Evolutionary conservation across 495 filamentous ascomycete genomes (phyloP), one percentile per base, ranked within the genome.

Genomic region (Penicillium psychrofluorescens): DNA sequence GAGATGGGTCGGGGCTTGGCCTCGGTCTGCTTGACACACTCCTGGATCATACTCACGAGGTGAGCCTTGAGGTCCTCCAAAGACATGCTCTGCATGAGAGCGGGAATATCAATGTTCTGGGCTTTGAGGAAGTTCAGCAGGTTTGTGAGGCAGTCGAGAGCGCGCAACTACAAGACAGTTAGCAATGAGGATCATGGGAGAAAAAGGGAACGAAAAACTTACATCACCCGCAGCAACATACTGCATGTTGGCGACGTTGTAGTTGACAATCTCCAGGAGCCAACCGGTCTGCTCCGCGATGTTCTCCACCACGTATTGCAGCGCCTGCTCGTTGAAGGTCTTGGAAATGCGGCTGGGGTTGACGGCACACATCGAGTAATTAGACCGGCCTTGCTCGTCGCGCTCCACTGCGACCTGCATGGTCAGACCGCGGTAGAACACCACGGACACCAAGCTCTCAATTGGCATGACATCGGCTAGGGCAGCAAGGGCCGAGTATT

Each of bases 381-480:
- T 97, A 40, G 88, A 95, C 35, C 92, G 86, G 41, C 92, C 92
- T 45, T 79, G 69, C 43, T 80, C 89, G 64, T 99, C 92, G 61
- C 92, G 90, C 66, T 97, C 94, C 53, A 99, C 92, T 33, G 92
- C 92, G 38, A 99, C 94, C 66, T 99, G 92, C 92, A 99, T 99
- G 12, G 92, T 99, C 50, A 99, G 74, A 58, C 92, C 92, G 58
- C 92, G 87, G 72, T 99, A 99, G 75, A 99, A 99, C 44, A 97
- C 92, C 16, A 99, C 92, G 1, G 92, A 95, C 0, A 99, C 92
- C 59, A 99, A 78, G 58, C 84, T 90, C 75, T 99, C 94, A 59
- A 99, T 97, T 9, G 94, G 94, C 84, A 99, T 95, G 63, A 99
- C 94, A 54, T 99, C 94, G 14, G 94, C 92, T 28, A 99, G 75